Conservation (phyloP, 768 basidiomycete species). For the Dacryopinax primogenitus region DNA sequence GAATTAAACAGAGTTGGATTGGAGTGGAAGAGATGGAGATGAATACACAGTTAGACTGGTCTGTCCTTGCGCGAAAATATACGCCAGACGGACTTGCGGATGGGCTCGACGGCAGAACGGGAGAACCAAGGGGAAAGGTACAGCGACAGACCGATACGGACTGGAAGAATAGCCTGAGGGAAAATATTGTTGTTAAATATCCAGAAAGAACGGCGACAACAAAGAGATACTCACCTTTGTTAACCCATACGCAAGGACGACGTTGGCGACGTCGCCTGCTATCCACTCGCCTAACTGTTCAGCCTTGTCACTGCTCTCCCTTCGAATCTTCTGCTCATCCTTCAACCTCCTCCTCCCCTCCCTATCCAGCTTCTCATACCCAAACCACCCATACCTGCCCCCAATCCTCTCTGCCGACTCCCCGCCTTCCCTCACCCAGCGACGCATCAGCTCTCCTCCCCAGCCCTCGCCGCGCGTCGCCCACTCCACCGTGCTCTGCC, state of each 20-base stretch:
- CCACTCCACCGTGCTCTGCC: slow-evolving; percentile 46
- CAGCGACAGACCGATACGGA: slow-evolving; percentile 57
- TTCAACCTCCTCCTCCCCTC: slow-evolving; percentile 12
- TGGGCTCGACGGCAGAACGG: slow-evolving; percentile 49
- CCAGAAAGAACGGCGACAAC: background rate
- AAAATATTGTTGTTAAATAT: slow-evolving; percentile 4
- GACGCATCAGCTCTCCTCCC: slow-evolving; percentile 34
- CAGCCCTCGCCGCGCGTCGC: slow-evolving; percentile 24
- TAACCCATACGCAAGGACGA: slow-evolving; percentile 63
- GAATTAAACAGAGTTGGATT: too few species aligned
- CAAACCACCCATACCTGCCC: slow-evolving; percentile 65
- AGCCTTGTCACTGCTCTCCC: slow-evolving; percentile 6
- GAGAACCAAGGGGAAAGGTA: slow-evolving; percentile 66
- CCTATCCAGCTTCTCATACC: slow-evolving; percentile 44
- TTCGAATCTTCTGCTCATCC: slow-evolving; percentile 12
- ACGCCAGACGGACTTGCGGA: slow-evolving; percentile 25
- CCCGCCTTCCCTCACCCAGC: slow-evolving; percentile 71
- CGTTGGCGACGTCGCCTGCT: slow-evolving; percentile 70
- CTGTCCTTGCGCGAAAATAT: background rate
- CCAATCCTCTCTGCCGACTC: slow-evolving; percentile 58
- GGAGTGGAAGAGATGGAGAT: too few species aligned
- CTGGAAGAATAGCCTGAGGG: slow-evolving; percentile 54
- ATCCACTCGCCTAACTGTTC: slow-evolving; percentile 25
- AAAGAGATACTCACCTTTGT: slow-evolving; percentile 49
- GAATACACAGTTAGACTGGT: too few species aligned